Conservation (phyloP, 179 eudicot genomes). For the Patellifolia procumbens region DNA sequence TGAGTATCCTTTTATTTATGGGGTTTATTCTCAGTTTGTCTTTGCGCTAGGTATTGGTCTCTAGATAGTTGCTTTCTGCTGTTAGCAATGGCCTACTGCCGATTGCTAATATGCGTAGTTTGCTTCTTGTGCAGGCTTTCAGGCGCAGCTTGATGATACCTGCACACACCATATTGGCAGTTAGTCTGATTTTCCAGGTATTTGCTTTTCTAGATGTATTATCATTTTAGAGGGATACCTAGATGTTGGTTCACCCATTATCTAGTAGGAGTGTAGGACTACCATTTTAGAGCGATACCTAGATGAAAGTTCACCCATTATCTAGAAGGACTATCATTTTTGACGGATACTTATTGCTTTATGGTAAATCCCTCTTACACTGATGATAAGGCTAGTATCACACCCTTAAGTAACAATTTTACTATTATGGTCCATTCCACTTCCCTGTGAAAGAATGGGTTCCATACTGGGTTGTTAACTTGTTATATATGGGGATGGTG, state of each 20-base stretch:
- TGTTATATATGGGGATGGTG: neutral
- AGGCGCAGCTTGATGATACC: slow-evolving; percentile 89
- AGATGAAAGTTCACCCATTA: neutral
- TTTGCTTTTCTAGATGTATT: neutral
- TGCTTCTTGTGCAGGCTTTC: slow-evolving; percentile 60
- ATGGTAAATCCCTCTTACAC: neutral
- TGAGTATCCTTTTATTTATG: slow-evolving; percentile 30
- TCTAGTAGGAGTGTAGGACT: no score
- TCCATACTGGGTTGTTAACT: neutral
- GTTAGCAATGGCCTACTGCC: neutral
- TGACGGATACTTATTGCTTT: neutral
- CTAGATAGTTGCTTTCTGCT: neutral
- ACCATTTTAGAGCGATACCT: neutral
- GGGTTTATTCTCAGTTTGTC: neutral
- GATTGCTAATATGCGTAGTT: slow-evolving; percentile 12
- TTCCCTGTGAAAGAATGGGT: neutral
- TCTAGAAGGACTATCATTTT: neutral
- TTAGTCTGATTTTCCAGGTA: slow-evolving; percentile 83
- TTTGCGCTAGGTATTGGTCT: slow-evolving; percentile 7
- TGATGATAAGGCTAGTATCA: neutral
- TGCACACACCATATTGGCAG: slow-evolving; percentile 67
- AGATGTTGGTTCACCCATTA: neutral
- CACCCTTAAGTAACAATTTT: neutral
- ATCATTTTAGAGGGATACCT: neutral
- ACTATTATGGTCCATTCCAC: neutral